phyloP scores from a whole-genome alignment of 768 basidiomycete species.

The Tricholoma sp. region DNA sequence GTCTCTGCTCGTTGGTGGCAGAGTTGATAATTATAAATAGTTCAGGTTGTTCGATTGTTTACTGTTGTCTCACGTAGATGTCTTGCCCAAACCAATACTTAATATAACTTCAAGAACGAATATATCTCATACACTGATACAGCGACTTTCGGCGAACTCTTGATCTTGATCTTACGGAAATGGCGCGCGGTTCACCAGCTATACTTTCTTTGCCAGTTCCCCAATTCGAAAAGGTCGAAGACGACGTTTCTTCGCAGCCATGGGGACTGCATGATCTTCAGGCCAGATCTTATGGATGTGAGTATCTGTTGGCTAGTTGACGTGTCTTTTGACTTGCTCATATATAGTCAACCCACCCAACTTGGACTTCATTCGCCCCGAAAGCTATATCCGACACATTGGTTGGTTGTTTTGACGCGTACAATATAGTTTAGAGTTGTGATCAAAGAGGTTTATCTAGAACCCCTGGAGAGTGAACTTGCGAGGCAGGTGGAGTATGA shows the following conservation, averaged over 20 bases:
- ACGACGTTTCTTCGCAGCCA: constrained; percentile 55
- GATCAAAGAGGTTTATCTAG: constrained; percentile 32
- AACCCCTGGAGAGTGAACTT: constrained; percentile 90
- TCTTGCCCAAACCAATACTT: no score
- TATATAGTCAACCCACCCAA: constrained; percentile 9
- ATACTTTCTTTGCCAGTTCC: constrained; percentile 49
- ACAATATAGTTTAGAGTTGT: constrained; percentile 5
- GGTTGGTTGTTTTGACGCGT: constrained; percentile 40
- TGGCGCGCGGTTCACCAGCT: constrained; percentile 14
- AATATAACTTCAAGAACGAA: no score
- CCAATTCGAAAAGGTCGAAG: constrained; percentile 61
- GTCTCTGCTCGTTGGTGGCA: no score
- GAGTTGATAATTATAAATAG: no score
- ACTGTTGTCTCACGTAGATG: no score
- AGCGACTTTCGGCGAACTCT: no score
- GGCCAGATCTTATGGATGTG: constrained; percentile 71
- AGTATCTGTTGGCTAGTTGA: constrained; percentile 15
- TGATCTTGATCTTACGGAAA: constrained; percentile 1
- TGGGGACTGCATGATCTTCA: constrained; percentile 60
- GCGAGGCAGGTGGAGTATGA: constrained; percentile 96
- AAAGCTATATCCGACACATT: constrained; percentile 88
- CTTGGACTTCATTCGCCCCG: constrained; percentile 68
- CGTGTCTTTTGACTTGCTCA: background rate
- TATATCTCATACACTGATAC: no score
- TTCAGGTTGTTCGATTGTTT: no score